Evolutionary conservation across 441 rosid species (phyloP).

Genomic region (Rhodomyrtus psidioides): DNA sequence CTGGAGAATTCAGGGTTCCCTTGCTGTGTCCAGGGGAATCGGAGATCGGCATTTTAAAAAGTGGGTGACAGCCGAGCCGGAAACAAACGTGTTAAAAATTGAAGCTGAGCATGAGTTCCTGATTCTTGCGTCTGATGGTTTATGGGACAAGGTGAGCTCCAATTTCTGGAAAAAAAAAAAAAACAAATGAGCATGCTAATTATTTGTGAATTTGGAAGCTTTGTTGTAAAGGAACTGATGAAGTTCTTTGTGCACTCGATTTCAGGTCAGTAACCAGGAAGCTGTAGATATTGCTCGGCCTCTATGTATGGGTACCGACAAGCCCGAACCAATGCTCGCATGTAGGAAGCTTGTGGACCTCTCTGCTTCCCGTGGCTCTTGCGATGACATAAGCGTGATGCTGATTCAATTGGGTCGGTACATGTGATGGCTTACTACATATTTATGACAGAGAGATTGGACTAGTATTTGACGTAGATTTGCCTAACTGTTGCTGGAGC

Average conservation of each 20-base stretch:
- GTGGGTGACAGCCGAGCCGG: conserved; percentile 88
- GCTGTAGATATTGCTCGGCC: conserved; percentile 72
- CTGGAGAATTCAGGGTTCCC: conserved; percentile 87
- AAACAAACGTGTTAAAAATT: conserved; percentile 41
- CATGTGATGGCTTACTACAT: background rate
- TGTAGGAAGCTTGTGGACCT: conserved; percentile 72
- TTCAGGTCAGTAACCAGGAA: conserved; percentile 83
- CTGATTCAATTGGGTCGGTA: conserved; percentile 38
- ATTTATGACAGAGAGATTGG: background rate
- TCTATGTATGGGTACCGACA: conserved; percentile 26
- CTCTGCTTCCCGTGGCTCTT: conserved; percentile 56
- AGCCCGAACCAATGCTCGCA: conserved; percentile 38
- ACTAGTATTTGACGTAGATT: background rate
- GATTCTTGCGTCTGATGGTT: conserved; percentile 88
- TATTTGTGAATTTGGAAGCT: background rate
- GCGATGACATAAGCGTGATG: conserved; percentile 77
- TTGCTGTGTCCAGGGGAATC: conserved; percentile 82
- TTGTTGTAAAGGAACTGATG: background rate
- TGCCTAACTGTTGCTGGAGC: background rate
- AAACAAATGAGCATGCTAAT: background rate
- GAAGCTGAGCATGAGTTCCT: conserved; percentile 59
- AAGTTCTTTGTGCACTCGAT: background rate
- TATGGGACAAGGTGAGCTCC: conserved; percentile 79
- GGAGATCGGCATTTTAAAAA: conserved; percentile 67
- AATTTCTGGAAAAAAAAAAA: background rate